Evolutionary conservation across 495 filamentous ascomycete species (phyloP).

Genomic region (Penicillium turbatum): DNA sequence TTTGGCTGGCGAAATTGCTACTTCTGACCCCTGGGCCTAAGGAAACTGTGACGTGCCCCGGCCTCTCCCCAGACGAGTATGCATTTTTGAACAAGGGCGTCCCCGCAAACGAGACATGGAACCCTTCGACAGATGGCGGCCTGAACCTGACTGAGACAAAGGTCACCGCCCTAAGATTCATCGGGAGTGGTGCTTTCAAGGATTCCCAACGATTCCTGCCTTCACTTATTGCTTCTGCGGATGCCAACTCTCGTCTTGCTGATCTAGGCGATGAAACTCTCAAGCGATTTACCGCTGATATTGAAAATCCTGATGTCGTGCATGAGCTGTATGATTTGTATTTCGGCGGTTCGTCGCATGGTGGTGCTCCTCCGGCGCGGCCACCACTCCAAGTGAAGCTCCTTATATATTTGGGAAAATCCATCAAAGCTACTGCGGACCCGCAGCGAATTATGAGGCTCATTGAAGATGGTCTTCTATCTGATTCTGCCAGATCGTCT

Average conservation of each 20-base stretch:
- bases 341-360: conserved; percentile 43
- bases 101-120: conserved; percentile 65
- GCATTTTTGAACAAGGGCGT: conserved; percentile 59
- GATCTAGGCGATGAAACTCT: conserved; percentile 78
- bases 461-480: conserved; percentile 61
- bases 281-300: conserved; percentile 61
- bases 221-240: conserved; percentile 74
- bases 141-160: conserved; percentile 65
- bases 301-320: conserved; percentile 67
- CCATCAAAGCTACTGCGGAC: conserved; percentile 60
- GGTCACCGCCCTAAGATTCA: conserved; percentile 60
- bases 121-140: conserved; percentile 52
- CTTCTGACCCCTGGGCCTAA: conserved; percentile 53
- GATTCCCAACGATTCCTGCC: conserved; percentile 79
- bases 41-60: conserved; percentile 53
- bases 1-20: conserved; percentile 76
- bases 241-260: conserved; percentile 74
- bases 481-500: conserved; percentile 42
- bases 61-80: conserved; percentile 66
- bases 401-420: conserved; percentile 70
- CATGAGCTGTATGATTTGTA: conserved; percentile 65
- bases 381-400: conserved; percentile 71
- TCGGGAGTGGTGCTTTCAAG: conserved; percentile 78
- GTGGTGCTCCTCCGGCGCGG: conserved; percentile 52
- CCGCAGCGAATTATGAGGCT: conserved; percentile 59